These are phyloP conservation scores for Arthonia radiata DNA, from an alignment of 495 filamentous ascomycete genomes.

Conservation along the genomic window DNA sequence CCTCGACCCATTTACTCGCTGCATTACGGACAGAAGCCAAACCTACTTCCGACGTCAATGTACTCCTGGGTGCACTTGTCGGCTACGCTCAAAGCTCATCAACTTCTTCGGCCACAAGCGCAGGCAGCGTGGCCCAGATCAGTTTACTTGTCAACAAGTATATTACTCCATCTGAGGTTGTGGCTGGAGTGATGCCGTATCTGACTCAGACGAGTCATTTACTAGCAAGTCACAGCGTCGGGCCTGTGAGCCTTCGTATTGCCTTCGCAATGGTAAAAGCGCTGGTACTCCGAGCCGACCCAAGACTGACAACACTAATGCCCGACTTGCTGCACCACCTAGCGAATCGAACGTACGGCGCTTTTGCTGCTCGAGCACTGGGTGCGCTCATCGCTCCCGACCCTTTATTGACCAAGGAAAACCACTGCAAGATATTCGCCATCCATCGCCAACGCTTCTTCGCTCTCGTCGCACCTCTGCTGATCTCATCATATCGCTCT, in stretches of 20 bases:
- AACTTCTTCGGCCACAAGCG: too few species aligned
- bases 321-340: slow-evolving; percentile 29
- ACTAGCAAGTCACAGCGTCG: slow-evolving; percentile 31
- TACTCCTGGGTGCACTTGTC: too few species aligned
- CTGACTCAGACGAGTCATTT: slow-evolving; percentile 15
- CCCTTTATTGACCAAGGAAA: slow-evolving; percentile 36
- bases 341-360: slow-evolving; percentile 19
- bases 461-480: slow-evolving; percentile 30
- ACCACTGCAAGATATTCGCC: slow-evolving; percentile 37
- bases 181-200: too few species aligned
- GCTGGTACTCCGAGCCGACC: slow-evolving; percentile 13
- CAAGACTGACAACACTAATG: slow-evolving; percentile 19
- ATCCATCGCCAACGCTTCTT: slow-evolving; percentile 42
- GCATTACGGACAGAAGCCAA: slow-evolving; percentile 24
- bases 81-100: too few species aligned
- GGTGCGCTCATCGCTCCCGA: slow-evolving; percentile 33
- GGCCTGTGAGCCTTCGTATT: slow-evolving; percentile 20
- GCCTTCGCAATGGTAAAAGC: slow-evolving; percentile 18
- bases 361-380: slow-evolving; percentile 29
- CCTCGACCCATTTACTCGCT: slow-evolving; percentile 37
- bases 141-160: too few species aligned
- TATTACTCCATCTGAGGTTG: too few species aligned
- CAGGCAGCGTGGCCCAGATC: too few species aligned
- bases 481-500: slow-evolving; percentile 28
- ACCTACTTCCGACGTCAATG: slow-evolving; percentile 6